Evolutionary conservation across 345 rosid genomes (phyloP), one percentile per base, ranked within the genome.

Genomic region (Acer negundo): DNA sequence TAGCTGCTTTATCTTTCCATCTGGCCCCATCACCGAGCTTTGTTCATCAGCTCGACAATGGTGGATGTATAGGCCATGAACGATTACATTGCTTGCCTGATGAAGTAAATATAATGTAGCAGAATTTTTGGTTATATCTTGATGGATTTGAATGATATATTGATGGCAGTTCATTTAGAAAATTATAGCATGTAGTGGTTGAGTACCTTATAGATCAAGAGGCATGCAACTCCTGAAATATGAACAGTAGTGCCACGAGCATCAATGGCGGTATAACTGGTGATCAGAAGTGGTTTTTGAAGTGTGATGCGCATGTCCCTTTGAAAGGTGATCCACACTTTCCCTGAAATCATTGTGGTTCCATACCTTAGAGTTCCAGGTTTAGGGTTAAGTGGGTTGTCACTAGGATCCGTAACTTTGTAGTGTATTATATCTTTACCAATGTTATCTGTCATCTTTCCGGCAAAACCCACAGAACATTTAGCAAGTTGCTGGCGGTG

Each of bases 221-320:
- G 85, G 75, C 98, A 93, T 38, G 85, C 96, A 2, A 75, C 82
- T 23, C 90, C 95, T 0, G 88, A 69, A 31, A 95, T 83, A 53
- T 91, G 91, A 62, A 88, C 88, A 15, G 70, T 83, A 7, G 75
- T 87, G 17, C 96, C 93, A 0, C 94, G 91, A 10, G 89, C 96
- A 65, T 93, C 98, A 22, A 95, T 86, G 78, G 94, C 66, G 0
- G 96, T 93, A 84, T 84, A 87, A 85, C 94, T 91, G 42, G 94
- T 83, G 40, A 93, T 77, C n/a, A 92, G 82, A 26, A 95, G 92
- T 1, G 92, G 90, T 63, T 82, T 90, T 2, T 73, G 83, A 10
- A 92, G 92, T 17, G 73, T 75, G 73, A 92, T 92, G 47, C 72
- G 65, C 98, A 90, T 93, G 85, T 87, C 77, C 46, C 78, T 89